Conservation (phyloP, 2,329 filamentous ascomycete genomes). For the Chaetoscypha palmicola region DNA sequence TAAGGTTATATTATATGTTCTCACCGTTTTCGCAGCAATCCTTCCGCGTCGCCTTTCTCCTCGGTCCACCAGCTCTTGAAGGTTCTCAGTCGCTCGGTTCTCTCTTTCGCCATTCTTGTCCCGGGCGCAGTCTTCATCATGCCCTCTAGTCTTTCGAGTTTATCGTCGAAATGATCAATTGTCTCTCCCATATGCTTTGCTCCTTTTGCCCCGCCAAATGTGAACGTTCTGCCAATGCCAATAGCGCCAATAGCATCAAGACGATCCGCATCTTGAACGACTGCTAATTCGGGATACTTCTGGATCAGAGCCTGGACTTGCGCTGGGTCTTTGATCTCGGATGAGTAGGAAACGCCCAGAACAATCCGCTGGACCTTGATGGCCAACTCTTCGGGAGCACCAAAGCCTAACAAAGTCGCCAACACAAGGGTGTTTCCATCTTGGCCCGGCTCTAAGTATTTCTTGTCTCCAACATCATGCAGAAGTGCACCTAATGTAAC, state of each 20-base stretch:
- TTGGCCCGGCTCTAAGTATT: conserved; percentile 40
- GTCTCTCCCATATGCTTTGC: conserved; percentile 52
- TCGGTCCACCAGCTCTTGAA: conserved; percentile 54
- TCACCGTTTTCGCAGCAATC: conserved; percentile 21
- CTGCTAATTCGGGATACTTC: conserved; percentile 65
- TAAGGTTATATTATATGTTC: too few species aligned
- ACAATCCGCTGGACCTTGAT: conserved; percentile 66
- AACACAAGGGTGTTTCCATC: conserved; percentile 51
- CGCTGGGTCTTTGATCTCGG: conserved; percentile 61
- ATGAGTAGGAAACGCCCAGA: conserved; percentile 71
- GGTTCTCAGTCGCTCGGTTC: conserved; percentile 44
- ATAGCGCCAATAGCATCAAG: conserved; percentile 89
- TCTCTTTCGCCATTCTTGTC: conserved; percentile 43
- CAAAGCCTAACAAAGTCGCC: conserved; percentile 50
- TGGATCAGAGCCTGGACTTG: conserved; percentile 51
- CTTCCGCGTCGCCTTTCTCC: conserved; percentile 35
- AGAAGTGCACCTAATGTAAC: conserved; percentile 63
- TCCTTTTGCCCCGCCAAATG: conserved; percentile 63
- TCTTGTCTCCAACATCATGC: conserved; percentile 79
- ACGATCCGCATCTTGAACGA: conserved; percentile 90
- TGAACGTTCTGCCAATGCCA: conserved; percentile 73
- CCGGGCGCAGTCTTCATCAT: conserved; percentile 60
- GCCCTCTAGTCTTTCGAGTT: conserved; percentile 56
- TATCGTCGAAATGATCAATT: conserved; percentile 72
- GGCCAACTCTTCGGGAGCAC: conserved; percentile 54